Evolutionary conservation across 352 stramenopile genomes (phyloP), one percentile per base, ranked within the genome.

Genomic region (Thalassiosira livingstoniorum): DNA sequence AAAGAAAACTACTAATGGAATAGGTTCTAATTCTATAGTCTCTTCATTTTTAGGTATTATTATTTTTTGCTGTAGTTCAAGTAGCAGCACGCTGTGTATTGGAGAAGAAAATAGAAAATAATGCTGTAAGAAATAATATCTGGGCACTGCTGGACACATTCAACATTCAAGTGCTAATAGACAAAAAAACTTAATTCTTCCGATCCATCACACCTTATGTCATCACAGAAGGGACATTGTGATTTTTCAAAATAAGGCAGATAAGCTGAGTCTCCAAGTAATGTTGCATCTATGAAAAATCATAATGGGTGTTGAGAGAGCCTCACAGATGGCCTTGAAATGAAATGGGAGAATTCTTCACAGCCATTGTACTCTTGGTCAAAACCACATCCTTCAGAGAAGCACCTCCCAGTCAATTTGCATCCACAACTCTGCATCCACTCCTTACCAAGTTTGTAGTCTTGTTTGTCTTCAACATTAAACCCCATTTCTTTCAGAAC

Each of bases 401-500:
- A 84, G 55, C 5, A 32, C 42, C 13, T 75, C 62, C 23, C 77
- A 68, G 25, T 80, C 51, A 64, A 84, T 39, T 75, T 74, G 55
- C 79, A 90, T n/a, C 82, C 82, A 74, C 75, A 92, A 72, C 77
- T 87, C 43, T 81, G 25, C 45, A 92, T 69, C 80, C 80, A 92
- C 54, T 69, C 71, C 55, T 74, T 79, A 55, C 77, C 80, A 42
- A 73, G 58, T 60, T 70, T 67, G 31, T 68, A 29, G 15, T 85
- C 57, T 27, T 82, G 18, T 27, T 58, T 58, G 61, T 73, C 61
- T 51, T 83, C 73, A 37, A 37, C 23, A 34, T 74, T 62, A 80
- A 93, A 92, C 42, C 87, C 89, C 32, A 92, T 64, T 34, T 89
- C 71, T 62, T 79, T 61, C 47, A 87, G 61, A 83, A 85, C 81